phyloP scores from a whole-genome alignment of 768 basidiomycete genomes.

The Auriscalpium microsporum region DNA sequence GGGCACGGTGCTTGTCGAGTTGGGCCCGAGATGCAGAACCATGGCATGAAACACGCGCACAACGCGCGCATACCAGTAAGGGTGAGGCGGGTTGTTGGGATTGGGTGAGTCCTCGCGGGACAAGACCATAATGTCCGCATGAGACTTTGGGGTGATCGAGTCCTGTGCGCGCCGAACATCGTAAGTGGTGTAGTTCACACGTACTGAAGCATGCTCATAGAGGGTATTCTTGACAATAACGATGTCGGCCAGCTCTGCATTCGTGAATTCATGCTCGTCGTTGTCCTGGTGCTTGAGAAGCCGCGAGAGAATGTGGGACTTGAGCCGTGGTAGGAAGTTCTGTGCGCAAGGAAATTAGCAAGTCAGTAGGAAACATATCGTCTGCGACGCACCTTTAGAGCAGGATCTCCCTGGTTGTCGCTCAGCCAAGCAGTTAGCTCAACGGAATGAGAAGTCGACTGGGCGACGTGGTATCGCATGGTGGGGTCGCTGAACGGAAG shows the following conservation, averaged over 20 bases:
- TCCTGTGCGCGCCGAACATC: constrained; percentile 35
- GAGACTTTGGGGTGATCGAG: constrained; percentile 29
- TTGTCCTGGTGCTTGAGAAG: constrained; percentile 1
- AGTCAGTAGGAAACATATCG: too few species aligned
- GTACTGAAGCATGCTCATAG: constrained; percentile 25
- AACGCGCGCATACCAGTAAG: constrained; percentile 24
- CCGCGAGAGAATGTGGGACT: constrained; percentile 17
- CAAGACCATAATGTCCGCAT: constrained; percentile 26
- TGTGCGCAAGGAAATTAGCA: neutral
- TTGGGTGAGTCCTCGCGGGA: constrained; percentile 3
- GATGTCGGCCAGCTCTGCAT: constrained; percentile 8
- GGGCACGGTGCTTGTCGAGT: constrained; percentile 10
- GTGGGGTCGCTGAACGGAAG: neutral
- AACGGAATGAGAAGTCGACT: neutral
- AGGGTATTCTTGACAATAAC: constrained; percentile 18
- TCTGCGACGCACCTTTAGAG: constrained; percentile 7
- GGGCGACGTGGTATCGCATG: neutral
- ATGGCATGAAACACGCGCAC: constrained; percentile 22
- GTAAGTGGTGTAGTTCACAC: constrained; percentile 35
- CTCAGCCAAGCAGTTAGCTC: neutral
- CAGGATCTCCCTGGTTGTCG: constrained; percentile 5
- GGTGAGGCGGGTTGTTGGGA: constrained; percentile 3
- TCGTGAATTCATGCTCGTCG: neutral
- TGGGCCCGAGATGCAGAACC: constrained; percentile 27
- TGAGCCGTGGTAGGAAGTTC: constrained; percentile 13